Conservation (phyloP, 768 basidiomycete species). For the Tulasnella sp. region DNA sequence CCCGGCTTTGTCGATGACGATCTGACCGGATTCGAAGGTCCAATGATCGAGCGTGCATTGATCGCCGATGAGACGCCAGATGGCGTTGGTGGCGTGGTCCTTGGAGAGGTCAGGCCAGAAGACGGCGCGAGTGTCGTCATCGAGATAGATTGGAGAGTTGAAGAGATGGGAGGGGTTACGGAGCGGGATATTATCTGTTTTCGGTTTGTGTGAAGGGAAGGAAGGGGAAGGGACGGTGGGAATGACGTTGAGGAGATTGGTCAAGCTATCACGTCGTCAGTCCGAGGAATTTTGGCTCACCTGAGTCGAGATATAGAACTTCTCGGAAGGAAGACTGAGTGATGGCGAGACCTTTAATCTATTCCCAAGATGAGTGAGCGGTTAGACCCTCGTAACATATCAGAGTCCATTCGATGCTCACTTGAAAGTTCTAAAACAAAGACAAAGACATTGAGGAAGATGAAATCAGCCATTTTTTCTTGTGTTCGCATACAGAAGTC, state of each 20-base stretch:
- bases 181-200: slow-evolving; percentile 31
- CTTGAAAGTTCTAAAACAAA: slow-evolving; percentile 29
- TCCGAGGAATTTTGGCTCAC: too few species aligned
- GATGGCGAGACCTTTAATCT: slow-evolving; percentile 30
- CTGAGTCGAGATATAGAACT: slow-evolving; percentile 31
- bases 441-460: too few species aligned
- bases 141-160: slow-evolving; percentile 24
- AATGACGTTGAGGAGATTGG: too few species aligned
- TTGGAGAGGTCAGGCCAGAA: slow-evolving; percentile 36
- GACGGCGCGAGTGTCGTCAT: slow-evolving; percentile 24
- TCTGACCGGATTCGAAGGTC: slow-evolving; percentile 32
- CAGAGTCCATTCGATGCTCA: slow-evolving; percentile 10
- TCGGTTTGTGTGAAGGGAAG: too few species aligned
- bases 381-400: not conserved
- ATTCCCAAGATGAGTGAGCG: not conserved
- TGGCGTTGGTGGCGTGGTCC: slow-evolving; percentile 32
- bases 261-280: too few species aligned
- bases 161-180: slow-evolving; percentile 31
- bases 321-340: slow-evolving; percentile 28
- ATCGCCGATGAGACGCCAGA: slow-evolving; percentile 31
- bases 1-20: slow-evolving; percentile 33
- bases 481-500: too few species aligned
- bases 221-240: too few species aligned
- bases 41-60: slow-evolving; percentile 27
- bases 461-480: too few species aligned